Base-by-base conservation (phyloP, 169 alveolate species). In the Cryptosporidium felis region DNA sequence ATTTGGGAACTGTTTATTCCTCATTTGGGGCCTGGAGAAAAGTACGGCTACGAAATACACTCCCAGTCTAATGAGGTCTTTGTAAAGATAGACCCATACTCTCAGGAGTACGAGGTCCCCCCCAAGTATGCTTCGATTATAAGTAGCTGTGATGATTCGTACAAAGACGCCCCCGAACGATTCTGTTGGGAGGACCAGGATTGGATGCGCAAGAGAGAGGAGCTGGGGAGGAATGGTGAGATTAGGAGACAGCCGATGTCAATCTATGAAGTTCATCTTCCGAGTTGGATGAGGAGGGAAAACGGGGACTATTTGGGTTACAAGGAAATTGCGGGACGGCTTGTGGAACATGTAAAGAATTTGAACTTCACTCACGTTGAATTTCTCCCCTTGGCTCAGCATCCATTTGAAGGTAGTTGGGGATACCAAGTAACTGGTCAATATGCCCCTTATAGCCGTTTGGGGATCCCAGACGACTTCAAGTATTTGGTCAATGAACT, bases 381-480 rank as follows among this genome's bases (percentile, higher is more conserved):
- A 79, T 91, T 91, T 67, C 91, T 91, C 12, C 94, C 94, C 3
- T 89, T 89, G 28, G 91, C 94, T 5, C 94, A 91, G 41, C 94
- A 91, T 62, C 94, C 94, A 0, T 91, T 91, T 60, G 93, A 91
- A 36, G 94, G 94, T 30, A 89, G 93, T 26, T 91, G 94, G 94
- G 94, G 94, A 8, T 91, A 91, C 67, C 94, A 91, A 59, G 92
- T 90, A 10, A 89, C 92, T 30, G 93, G 93, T 1, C 91, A 65
- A 16, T 90, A 90, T 60, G 92, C 93, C 34, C 92, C 92, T 9
- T 90, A 90, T 63, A 90, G 93, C 66, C 91, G 92, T 30, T 53
- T 90, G 56, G 93, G 93, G 12, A 56, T 44, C 51, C 91, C 93
- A 3, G 93, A 90, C 61, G 93, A 90, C 62, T 85, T 90, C 62